Base-by-base conservation (phyloP, 2,329 filamentous ascomycete species). In the Colletotrichum phormii region DNA sequence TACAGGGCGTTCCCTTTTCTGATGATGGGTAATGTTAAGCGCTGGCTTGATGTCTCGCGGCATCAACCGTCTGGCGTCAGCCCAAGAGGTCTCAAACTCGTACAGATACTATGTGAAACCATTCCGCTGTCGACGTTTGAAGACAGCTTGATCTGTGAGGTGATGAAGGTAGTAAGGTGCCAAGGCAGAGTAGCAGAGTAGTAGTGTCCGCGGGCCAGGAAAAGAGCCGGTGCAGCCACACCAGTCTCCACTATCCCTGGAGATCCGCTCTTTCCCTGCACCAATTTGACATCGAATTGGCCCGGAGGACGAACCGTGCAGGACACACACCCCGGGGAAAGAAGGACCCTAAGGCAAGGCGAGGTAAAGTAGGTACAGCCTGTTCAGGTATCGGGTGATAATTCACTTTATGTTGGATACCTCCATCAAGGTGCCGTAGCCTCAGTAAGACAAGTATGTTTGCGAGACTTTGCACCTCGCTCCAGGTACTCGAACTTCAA, bases 231-330 rank as follows among this genome's bases (percentile, higher is more conserved):
- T 49, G 59, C 59, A 22, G 37, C 22, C 49, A 33, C 35, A 35
- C 24, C 31, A 26, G 49, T 13, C 12, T 13, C 35, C 66, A 64
- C 60, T 37, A 57, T 57, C 51, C 51, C 37, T 51, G n/a, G 33
- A 51, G 66, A 49, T 64, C 66, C 62, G 13, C 49, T 54, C 49
- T 4, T 31, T 24, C 64, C 37, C 26, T 42, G 63, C 35, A 42
- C 13, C 59, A 29, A 51, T 35, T 49, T 13, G 24, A 22, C 18
- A 59, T 35, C 15, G n/a, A 54, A 64, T 42, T 55, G 65, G 66
- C 59, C 53, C 26, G 51, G 29, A 29, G 29, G 61, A 53, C 37
- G 53, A 69, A 53, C 66, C 54, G 58, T 35, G 53, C 26, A 37
- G 26, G 66, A 24, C 33, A 35, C 42, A 13, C 13, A 18, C 31